A percentile compares a stretch with the other conserved stretches of the same genome.
These are phyloP conservation scores for Hericium rajendrae DNA, from an alignment of 768 basidiomycete species.

Conservation along the genomic window DNA sequence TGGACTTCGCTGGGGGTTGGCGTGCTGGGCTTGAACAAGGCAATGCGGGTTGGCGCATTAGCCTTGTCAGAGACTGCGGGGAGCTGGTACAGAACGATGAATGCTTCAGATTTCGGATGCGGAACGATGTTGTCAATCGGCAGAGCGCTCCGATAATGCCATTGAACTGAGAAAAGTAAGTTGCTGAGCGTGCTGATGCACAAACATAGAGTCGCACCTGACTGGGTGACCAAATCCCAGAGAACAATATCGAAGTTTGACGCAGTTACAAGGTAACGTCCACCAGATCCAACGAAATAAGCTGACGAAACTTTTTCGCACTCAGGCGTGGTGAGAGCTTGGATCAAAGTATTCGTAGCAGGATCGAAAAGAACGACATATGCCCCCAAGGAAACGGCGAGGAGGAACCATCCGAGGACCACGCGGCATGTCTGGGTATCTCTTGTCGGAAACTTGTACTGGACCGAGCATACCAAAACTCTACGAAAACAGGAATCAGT, in stretches of 20 bases:
- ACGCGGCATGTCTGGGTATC: conserved; percentile 54
- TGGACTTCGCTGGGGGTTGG: conserved; percentile 33
- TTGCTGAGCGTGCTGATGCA: conserved; percentile 1
- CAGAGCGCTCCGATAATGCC: conserved; percentile 36
- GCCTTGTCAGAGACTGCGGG: conserved; percentile 16
- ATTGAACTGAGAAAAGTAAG: conserved; percentile 37
- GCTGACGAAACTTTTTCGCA: conserved; percentile 34
- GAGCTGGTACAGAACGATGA: conserved; percentile 44
- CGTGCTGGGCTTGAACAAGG: conserved; percentile 40
- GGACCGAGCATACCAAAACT: conserved; percentile 75
- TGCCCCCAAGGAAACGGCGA: conserved; percentile 61
- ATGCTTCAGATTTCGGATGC: conserved; percentile 47
- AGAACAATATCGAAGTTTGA: conserved; percentile 43
- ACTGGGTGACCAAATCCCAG: conserved; percentile 63
- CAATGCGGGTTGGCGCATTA: conserved; percentile 29
- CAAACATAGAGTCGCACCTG: conserved; percentile 26
- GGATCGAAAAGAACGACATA: conserved; percentile 73
- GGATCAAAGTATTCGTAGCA: conserved; percentile 44
- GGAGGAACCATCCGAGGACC: conserved; percentile 84
- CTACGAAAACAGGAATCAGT: conserved; percentile 23
- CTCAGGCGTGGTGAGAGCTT: conserved; percentile 44
- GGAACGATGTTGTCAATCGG: conserved; percentile 38
- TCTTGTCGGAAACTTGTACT: conserved; percentile 61
- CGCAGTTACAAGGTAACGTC: conserved; percentile 58
- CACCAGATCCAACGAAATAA: conserved; percentile 60